Evolutionary conservation across 1,284 basidiomycete genomes (phyloP).

Genomic region (Rhodotorula sp.): DNA sequence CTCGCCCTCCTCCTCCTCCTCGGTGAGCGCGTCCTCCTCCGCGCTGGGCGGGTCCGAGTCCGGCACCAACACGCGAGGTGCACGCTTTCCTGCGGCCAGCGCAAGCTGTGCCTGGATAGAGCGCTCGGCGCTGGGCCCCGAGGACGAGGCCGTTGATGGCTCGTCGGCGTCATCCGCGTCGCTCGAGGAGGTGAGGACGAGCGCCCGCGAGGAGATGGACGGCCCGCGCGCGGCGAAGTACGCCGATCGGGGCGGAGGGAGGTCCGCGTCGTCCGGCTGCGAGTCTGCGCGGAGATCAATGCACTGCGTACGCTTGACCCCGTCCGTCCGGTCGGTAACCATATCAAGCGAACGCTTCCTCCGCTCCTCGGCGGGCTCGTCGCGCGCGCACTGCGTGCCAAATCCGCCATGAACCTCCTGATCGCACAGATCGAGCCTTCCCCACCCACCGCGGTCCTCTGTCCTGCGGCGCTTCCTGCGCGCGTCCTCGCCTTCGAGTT

Average conservation of each 20-base stretch:
- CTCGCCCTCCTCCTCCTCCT: background rate
- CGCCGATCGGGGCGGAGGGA: background rate
- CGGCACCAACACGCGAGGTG: conserved; percentile 18
- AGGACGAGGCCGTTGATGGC: background rate
- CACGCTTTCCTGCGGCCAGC: background rate
- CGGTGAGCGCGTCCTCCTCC: background rate
- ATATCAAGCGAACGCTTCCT: conserved; percentile 1
- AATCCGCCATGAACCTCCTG: conserved; percentile 2
- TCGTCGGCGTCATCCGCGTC: background rate
- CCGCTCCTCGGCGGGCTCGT: background rate
- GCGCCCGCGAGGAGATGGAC: background rate
- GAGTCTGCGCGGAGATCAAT: background rate
- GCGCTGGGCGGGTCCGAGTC: conserved; percentile 19
- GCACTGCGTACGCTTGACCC: background rate
- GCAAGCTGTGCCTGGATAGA: conserved; percentile 18
- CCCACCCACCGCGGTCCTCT: conserved; percentile 2
- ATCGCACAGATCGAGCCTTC: conserved; percentile 17
- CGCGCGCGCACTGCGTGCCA: background rate
- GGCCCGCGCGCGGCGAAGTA: background rate
- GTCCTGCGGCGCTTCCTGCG: conserved; percentile 13
- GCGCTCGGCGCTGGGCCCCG: background rate
- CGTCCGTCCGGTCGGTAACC: background rate
- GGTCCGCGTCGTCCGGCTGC: background rate
- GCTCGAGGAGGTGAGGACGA: background rate
- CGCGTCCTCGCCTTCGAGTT: conserved; percentile 3